A percentile compares a stretch with the other conserved stretches of the same genome.
phyloP scores from a whole-genome alignment of 306 rosid genomes.

The Sechiopsis laciniata region DNA sequence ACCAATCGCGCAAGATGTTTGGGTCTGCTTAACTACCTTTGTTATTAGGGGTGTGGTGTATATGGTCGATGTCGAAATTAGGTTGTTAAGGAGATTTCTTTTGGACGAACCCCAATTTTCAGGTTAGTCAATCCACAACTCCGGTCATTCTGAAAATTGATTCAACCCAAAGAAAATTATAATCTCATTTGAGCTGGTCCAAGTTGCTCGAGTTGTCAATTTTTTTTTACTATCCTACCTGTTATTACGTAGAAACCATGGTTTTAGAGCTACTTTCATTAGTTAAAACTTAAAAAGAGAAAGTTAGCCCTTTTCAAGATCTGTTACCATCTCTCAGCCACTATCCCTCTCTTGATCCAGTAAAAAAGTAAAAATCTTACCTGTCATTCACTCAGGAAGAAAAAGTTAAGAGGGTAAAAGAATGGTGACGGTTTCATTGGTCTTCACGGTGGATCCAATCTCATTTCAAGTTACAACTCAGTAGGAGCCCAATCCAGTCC shows the following conservation, averaged over 20 bases:
- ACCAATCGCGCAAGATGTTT: not conserved
- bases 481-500: conserved; percentile 20
- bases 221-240: not conserved
- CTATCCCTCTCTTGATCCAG: conserved; percentile 17
- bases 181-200: too few relatives aligned
- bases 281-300: not conserved
- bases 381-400: conserved; percentile 4
- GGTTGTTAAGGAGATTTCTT: too few relatives aligned
- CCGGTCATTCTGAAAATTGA: too few relatives aligned
- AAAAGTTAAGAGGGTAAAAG: conserved; percentile 15
- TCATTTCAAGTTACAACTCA: conserved; percentile 18
- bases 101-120: too few relatives aligned
- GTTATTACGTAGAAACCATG: not conserved
- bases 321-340: not conserved
- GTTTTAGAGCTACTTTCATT: not conserved
- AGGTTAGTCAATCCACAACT: too few relatives aligned
- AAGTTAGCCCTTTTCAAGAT: not conserved
- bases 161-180: too few relatives aligned
- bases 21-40: too few relatives aligned
- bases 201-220: too few relatives aligned
- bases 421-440: conserved; percentile 20
- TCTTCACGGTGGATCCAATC: conserved; percentile 37
- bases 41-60: too few relatives aligned
- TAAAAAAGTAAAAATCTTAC: conserved; percentile 11
- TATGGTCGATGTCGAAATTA: too few relatives aligned